Evolutionary conservation across 1,284 basidiomycete species (phyloP), one percentile per base, ranked within the genome.

Genomic region (Cryptococcus deneoformans): DNA sequence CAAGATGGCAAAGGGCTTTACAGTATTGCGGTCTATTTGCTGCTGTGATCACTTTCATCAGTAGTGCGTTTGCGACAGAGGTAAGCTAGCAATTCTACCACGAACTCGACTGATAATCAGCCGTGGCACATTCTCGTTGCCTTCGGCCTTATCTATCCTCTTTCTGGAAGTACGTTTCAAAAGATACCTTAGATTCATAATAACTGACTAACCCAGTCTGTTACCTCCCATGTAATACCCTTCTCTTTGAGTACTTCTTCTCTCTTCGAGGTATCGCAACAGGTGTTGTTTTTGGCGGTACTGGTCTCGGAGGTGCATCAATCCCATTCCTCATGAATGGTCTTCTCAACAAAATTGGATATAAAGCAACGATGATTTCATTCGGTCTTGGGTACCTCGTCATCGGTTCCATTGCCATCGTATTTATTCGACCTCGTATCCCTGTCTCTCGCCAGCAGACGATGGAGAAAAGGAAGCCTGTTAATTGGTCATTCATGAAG

Each of bases 211-310:
- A 29, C 5, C 29, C 29, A 69, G 73, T 70, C 1, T 56, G 62
- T 20, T 79, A 77, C 60, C 60, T 79, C 34, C 76, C 77, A 1
- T 73, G 73, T 51, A 73, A 72, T 1, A 73, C 71, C 5, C 59
- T 76, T n/a, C 52, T 78, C 12, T 77, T 75, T 61, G 71, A 76
- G 47, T 77, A 75, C 76, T 79, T 76, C 64, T 62, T 68, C 36
- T 60, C 55, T 2, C 62, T 67, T 36, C 65, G 76, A 43, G 77
- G 77, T 14, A 56, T 78, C 3, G 77, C 77, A 2, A 62, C 67
- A 0, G 76, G 73, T 0, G 71, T 77, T 54, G 68, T 77, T 65
- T 77, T 70, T 57, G 66, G 69, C 7, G 75, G 77, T 10, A 74
- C 73, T 0, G 77, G 77, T 5, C 56, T 68, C 1, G 74, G 76